Conservation (phyloP, 768 basidiomycete genomes). For the Pholiota microspora region DNA sequence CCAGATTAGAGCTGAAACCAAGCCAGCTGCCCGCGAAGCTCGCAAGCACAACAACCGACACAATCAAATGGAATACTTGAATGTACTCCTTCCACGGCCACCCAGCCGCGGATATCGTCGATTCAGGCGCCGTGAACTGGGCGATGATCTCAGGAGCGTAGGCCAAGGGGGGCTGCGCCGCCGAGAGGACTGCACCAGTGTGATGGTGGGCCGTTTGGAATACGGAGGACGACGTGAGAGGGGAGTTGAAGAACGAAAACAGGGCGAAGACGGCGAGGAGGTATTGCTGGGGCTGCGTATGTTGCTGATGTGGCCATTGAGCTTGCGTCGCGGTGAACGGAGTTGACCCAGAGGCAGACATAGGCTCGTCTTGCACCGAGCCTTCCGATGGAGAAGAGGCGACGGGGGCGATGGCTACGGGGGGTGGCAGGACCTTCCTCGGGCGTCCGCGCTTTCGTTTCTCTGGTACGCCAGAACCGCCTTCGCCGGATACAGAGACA, state of each 20-base stretch:
- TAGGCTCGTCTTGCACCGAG: slow-evolving; percentile 18
- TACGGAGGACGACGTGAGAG: slow-evolving; percentile 46
- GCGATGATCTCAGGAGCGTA: slow-evolving; percentile 32
- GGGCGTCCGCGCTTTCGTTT: slow-evolving; percentile 86
- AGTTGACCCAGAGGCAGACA: slow-evolving; percentile 5
- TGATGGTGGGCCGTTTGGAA: slow-evolving; percentile 43
- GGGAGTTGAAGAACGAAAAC: slow-evolving; percentile 84
- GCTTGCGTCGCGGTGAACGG: slow-evolving; percentile 5
- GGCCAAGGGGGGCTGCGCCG: slow-evolving; percentile 31
- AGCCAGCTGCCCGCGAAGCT: slow-evolving; percentile 44
- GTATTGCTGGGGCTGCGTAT: slow-evolving; percentile 51
- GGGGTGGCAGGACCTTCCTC: slow-evolving; percentile 60
- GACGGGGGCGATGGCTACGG: slow-evolving; percentile 30
- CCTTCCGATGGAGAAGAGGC: slow-evolving; percentile 13
- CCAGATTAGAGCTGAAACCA: slow-evolving; percentile 25
- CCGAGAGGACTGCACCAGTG: slow-evolving; percentile 53
- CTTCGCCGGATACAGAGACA: slow-evolving; percentile 23
- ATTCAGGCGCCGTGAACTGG: slow-evolving; percentile 23
- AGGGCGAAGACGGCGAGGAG: slow-evolving; percentile 81
- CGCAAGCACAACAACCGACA: slow-evolving; percentile 61
- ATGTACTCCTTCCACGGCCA: slow-evolving; percentile 53
- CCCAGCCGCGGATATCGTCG: slow-evolving; percentile 8
- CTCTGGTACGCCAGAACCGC: slow-evolving; percentile 47
- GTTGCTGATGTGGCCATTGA: slow-evolving; percentile 20
- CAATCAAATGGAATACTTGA: slow-evolving; percentile 65